A percentile compares a stretch with the other conserved stretches of the same genome.
Conservation (phyloP, 257 asterid genomes). For the Gentiana macrophylla region DNA sequence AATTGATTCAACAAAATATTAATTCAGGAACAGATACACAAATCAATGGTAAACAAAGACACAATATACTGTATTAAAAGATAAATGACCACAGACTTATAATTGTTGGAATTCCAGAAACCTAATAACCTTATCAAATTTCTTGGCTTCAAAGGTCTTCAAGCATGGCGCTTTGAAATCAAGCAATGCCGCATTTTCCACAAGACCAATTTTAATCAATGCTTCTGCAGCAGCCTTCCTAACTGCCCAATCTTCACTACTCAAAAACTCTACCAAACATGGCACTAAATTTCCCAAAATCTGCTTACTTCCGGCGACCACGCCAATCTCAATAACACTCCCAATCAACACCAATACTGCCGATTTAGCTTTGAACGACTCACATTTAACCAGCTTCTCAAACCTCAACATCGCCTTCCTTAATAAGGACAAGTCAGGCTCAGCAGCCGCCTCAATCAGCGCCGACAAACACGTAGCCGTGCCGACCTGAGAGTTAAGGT, state of each 20-base stretch:
- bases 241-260: conserved; percentile 84
- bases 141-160: conserved; percentile 76
- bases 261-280: conserved; percentile 54
- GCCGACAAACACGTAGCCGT: conserved; percentile 69
- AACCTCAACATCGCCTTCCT: conserved; percentile 45
- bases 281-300: conserved; percentile 38
- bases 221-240: conserved; percentile 82
- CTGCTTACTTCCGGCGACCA: conserved; percentile 19
- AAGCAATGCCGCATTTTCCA: conserved; percentile 39
- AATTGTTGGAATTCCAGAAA: no score
- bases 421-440: conserved; percentile 41
- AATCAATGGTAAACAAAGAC: no score
- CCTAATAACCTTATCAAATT: conserved; percentile 57
- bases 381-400: conserved; percentile 50
- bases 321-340: conserved; percentile 43
- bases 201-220: conserved; percentile 44
- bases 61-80: no score
- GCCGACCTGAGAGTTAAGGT: conserved; percentile 48
- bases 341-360: conserved; percentile 57
- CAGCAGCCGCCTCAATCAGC: conserved; percentile 37
- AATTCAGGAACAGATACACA: no score
- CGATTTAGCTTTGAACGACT: conserved; percentile 64
- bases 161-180: conserved; percentile 50
- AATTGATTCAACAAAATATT: no score
- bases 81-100: no score